Evolutionary conservation across 2,329 filamentous ascomycete genomes (phyloP), one percentile per base, ranked within the genome.

Genomic region (Eutypa lata): DNA sequence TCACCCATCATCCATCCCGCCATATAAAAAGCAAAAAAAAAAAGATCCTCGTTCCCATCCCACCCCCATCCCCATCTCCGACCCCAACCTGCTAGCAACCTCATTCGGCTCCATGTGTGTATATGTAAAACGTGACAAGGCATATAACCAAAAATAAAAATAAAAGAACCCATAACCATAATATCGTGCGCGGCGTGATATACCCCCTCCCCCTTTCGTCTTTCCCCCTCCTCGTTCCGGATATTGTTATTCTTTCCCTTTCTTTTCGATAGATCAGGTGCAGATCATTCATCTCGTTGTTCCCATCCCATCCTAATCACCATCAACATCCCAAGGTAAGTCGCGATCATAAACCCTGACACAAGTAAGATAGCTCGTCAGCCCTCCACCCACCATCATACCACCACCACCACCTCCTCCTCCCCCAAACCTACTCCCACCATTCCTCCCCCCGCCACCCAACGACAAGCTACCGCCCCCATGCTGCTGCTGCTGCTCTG

Each of bases 401-500:
- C 54, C 47, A 58, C 45, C 6, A 52, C 49, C 10, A 6, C 26
- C 26, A 5, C 26, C 26, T 31, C 26, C 26, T 10, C 26, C 26
- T 31, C 6, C 26, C 5, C 26, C 26, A 31, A 5, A 5, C 5
- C 26, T 10, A 31, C 26, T 31, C 26, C 26, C 10, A 31, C 26
- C 26, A 31, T 10, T 31, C 26, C 26, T 31, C 5, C 26, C 26
- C 26, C 5, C 10, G 6, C 26, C 26, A 5, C 26, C 26, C 26
- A 31, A 10, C 26, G 10, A 31, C n/a, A n/a, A n/a, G n/a, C 42
- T 40, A 24, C 57, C 38, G 43, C 70, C 10, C 26, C 26, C 6
- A 31, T 10, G 26, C 73, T 75, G 6, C 76, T 74, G 1, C 66
- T 66, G 18, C 71, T 68, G 3, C 70, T 73, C 71, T 69, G 67